These are phyloP conservation scores for sunflower (Helianthus annuus) DNA, from an alignment of 129 eudicot species.

Conservation along the genomic window HanXRQr2.0-SUNRISE NC_035440.2:2339923-2340422, in stretches of 20 bases:
- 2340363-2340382: no score
- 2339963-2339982: constrained; percentile 3
- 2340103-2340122: background rate
- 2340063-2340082: background rate
- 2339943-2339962: constrained; percentile 15
- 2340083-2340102: background rate
- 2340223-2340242: background rate
- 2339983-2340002: constrained; percentile 1
- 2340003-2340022: constrained; percentile 11
- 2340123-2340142: background rate
- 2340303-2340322: no score
- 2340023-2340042: background rate
- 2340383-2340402: no score
- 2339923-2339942: constrained; percentile 95
- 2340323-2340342: no score
- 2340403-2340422: no score
- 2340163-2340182: background rate
- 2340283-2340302: no score
- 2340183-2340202: background rate
- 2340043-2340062: background rate
- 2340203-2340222: background rate
- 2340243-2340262: background rate
- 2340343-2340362: no score
- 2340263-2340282: no score
- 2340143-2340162: background rate